Conservation (phyloP, 257 asterid genomes). For the Primulina eburnea region DNA sequence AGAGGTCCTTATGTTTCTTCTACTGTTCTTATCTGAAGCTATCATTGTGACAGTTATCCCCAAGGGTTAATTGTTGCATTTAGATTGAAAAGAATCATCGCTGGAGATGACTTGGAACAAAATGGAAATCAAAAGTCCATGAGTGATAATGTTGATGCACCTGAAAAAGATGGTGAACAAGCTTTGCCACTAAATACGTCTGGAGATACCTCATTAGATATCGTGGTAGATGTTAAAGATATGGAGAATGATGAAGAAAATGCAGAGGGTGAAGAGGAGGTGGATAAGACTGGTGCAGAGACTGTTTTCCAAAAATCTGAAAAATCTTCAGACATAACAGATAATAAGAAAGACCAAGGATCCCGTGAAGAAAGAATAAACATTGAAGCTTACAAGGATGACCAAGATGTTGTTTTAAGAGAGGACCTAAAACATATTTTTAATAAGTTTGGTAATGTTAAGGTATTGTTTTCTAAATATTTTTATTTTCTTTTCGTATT, state of each 20-base stretch:
- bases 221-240: conserved; percentile 31
- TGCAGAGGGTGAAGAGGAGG: conserved; percentile 36
- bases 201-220: conserved; percentile 33
- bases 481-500: neutral
- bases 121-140: conserved; percentile 39
- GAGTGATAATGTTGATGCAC: conserved; percentile 31
- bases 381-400: conserved; percentile 46
- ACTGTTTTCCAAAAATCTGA: conserved; percentile 36
- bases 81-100: conserved; percentile 56
- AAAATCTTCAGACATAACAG: conserved; percentile 33
- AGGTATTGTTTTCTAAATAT: conserved; percentile 43
- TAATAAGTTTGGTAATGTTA: conserved; percentile 70
- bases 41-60: conserved; percentile 64
- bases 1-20: conserved; percentile 10
- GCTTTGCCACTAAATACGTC: conserved; percentile 30
- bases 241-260: conserved; percentile 28
- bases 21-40: conserved; percentile 12
- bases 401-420: conserved; percentile 74
- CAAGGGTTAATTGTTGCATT: conserved; percentile 81
- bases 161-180: conserved; percentile 39
- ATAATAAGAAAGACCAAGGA: conserved; percentile 41
- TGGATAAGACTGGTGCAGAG: conserved; percentile 35
- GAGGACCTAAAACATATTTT: conserved; percentile 76
- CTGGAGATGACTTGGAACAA: conserved; percentile 36
- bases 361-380: conserved; percentile 37